Percentiles rank a stretch among this genome's conserved stretches.
Evolutionary conservation across 805 yeast species (phyloP).

Genomic region (Clavispora fructus): DNA sequence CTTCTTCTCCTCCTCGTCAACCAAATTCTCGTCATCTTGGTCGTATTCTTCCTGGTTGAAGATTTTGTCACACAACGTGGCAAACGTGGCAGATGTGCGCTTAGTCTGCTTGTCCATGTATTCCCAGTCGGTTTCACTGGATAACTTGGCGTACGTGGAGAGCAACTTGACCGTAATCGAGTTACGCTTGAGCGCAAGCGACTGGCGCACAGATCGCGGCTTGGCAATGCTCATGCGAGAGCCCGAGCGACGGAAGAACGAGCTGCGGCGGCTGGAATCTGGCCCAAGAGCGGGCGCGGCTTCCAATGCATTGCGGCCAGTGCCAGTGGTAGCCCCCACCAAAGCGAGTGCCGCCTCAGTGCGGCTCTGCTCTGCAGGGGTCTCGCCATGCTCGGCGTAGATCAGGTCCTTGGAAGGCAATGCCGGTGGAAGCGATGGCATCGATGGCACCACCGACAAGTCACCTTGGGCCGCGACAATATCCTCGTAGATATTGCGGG

Average conservation of each 20-base stretch:
- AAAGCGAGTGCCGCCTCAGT: not conserved
- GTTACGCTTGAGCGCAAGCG: slow-evolving; percentile 52
- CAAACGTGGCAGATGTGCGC: slow-evolving; percentile 75
- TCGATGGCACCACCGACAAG: slow-evolving; percentile 7
- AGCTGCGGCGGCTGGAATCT: not conserved
- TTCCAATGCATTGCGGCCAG: not conserved
- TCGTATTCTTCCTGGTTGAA: slow-evolving; percentile 59
- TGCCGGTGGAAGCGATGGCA: slow-evolving; percentile 32
- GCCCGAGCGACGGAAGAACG: not conserved
- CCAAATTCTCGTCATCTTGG: slow-evolving; percentile 44
- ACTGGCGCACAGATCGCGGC: slow-evolving; percentile 34
- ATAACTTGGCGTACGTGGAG: slow-evolving; percentile 67
- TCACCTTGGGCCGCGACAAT: slow-evolving; percentile 32
- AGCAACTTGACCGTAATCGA: slow-evolving; percentile 68
- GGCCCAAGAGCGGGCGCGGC: not conserved
- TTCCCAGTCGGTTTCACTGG: slow-evolving; percentile 62
- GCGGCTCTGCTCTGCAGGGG: not conserved
- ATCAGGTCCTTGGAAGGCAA: slow-evolving; percentile 37
- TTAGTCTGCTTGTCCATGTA: slow-evolving; percentile 67
- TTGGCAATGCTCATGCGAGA: slow-evolving; percentile 21
- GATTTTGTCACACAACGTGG: slow-evolving; percentile 68
- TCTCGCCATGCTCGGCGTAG: slow-evolving; percentile 5
- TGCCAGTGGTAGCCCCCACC: not conserved
- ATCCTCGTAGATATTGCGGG: slow-evolving; percentile 41
- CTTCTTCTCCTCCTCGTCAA: slow-evolving; percentile 38